phyloP scores from a whole-genome alignment of 768 basidiomycete genomes.

The Agrocybe praecox region DNA sequence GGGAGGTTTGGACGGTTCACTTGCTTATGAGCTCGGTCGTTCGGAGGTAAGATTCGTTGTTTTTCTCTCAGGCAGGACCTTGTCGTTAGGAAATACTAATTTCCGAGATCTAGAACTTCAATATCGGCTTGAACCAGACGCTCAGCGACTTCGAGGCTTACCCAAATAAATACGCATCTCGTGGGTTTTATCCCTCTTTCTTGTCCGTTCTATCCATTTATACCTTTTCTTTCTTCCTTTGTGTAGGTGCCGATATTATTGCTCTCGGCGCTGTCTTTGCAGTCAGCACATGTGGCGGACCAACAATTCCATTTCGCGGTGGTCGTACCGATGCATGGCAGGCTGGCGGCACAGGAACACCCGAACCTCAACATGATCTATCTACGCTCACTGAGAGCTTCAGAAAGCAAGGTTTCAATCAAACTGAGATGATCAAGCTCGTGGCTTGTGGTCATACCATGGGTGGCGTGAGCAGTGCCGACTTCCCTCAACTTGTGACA shows the following conservation, averaged over 20 bases:
- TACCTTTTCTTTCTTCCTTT: constrained; percentile 49
- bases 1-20: constrained; percentile 53
- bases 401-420: constrained; percentile 43
- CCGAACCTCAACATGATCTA: constrained; percentile 43
- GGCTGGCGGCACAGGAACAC: constrained; percentile 35
- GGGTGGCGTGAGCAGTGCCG: constrained; percentile 48
- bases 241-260: constrained; percentile 52
- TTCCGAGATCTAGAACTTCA: constrained; percentile 40
- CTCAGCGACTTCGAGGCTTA: constrained; percentile 42
- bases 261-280: constrained; percentile 48
- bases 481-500: constrained; percentile 46
- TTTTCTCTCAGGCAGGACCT: background rate
- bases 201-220: constrained; percentile 33
- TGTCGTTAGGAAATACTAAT: background rate
- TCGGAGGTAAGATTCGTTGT: constrained; percentile 33
- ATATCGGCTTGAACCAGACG: constrained; percentile 46
- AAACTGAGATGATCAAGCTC: constrained; percentile 51
- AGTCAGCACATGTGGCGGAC: constrained; percentile 56
- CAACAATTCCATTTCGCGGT: constrained; percentile 65
- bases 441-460: constrained; percentile 55
- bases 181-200: constrained; percentile 27
- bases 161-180: constrained; percentile 45
- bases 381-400: constrained; percentile 41
- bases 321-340: constrained; percentile 46
- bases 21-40: constrained; percentile 47